These are phyloP conservation scores for Glomus cerebriforme DNA, from an alignment of 192 early-diverging fungal species.

Conservation along the genomic window DNA sequence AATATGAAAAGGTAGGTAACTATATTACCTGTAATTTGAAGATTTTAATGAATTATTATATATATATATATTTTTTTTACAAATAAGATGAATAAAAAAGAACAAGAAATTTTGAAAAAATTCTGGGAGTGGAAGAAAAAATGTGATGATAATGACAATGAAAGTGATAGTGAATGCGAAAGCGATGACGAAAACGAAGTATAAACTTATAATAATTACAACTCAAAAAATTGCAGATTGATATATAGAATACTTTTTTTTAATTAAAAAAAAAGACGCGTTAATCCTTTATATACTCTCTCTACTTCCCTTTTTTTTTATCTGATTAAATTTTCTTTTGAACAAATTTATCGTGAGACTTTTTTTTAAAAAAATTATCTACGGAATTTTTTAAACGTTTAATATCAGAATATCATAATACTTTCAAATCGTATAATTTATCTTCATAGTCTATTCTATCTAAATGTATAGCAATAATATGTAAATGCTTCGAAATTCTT, in stretches of 20 bases:
- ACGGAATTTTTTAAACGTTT: not conserved
- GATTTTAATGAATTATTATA: not conserved
- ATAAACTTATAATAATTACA: too few relatives aligned
- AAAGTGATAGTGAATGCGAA: not conserved
- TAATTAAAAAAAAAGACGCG: too few relatives aligned
- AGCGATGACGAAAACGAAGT: not conserved
- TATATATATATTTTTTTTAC: not conserved
- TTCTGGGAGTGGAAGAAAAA: slow-evolving; percentile 21
- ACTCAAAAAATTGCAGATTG: too few relatives aligned
- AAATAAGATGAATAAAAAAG: slow-evolving; percentile 17
- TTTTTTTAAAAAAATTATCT: not conserved
- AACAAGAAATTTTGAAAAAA: slow-evolving; percentile 22
- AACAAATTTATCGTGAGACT: slow-evolving; percentile 9
- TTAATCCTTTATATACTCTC: too few relatives aligned
- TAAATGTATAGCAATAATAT: not conserved
- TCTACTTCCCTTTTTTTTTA: too few relatives aligned
- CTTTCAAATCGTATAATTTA: slow-evolving; percentile 11
- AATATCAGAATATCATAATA: not conserved
- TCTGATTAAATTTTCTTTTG: slow-evolving; percentile 3
- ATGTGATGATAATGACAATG: not conserved
- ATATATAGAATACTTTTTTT: too few relatives aligned
- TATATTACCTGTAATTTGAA: not conserved
- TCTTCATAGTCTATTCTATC: slow-evolving; percentile 11
- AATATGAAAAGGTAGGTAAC: slow-evolving; percentile 40
- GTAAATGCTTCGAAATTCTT: not conserved